Conservation (phyloP, 2,329 filamentous ascomycete species). For the Verticillium albo-atrum region DNA sequence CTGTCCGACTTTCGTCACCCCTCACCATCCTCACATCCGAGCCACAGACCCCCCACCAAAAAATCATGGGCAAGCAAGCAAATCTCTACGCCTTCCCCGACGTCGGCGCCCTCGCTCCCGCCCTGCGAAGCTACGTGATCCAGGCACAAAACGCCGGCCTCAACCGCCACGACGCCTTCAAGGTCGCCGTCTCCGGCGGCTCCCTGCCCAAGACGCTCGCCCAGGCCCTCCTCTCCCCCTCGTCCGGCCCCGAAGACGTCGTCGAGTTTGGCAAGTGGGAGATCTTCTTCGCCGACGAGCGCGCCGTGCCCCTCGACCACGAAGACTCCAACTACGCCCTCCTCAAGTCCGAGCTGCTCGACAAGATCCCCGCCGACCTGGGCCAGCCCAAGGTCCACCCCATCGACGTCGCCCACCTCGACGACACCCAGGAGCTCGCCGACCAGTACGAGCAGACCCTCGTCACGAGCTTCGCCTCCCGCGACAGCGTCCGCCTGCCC, state of each 20-base stretch:
- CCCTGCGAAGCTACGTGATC: conserved; percentile 78
- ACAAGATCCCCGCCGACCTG: conserved; percentile 71
- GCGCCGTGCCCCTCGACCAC: conserved; percentile 87
- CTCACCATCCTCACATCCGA: conserved; percentile 1
- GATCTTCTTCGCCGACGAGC: conserved; percentile 98
- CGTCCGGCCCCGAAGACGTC: conserved; percentile 50
- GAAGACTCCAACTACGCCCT: conserved; percentile 91
- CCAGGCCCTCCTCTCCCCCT: conserved; percentile 67
- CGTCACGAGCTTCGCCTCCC: conserved; percentile 79
- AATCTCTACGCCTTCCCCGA: conserved; percentile 78
- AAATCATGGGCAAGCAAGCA: conserved; percentile 52
- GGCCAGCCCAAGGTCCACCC: conserved; percentile 70
- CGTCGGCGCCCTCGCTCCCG: conserved; percentile 65
- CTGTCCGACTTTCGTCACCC: conserved; percentile 4
- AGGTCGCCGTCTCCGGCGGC: conserved; percentile 88
- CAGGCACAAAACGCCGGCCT: conserved; percentile 77
- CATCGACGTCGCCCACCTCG: conserved; percentile 61
- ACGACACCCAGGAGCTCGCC: conserved; percentile 86
- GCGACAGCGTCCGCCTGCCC: conserved; percentile 90
- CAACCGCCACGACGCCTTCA: conserved; percentile 77
- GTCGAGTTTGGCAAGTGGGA: conserved; percentile 87
- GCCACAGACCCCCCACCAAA: conserved; percentile 8
- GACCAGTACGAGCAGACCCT: conserved; percentile 90
- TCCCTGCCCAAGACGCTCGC: conserved; percentile 87
- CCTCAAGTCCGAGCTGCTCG: conserved; percentile 79